Evolutionary conservation across 2,329 filamentous ascomycete species (phyloP), one percentile per base, ranked within the genome.

Genomic region (Cladophialophora chaetospira): DNA sequence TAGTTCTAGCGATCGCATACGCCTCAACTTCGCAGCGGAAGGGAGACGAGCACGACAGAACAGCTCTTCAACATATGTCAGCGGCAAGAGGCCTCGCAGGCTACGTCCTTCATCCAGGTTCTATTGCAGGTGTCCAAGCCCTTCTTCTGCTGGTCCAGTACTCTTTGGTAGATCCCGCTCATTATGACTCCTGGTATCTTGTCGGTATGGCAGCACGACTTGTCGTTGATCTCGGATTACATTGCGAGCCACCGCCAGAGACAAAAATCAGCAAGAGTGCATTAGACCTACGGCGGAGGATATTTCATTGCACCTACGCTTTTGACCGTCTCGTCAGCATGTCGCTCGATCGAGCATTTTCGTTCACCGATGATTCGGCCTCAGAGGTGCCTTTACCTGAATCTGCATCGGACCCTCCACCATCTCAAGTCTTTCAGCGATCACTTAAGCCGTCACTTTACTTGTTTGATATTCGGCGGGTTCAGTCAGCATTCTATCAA

Each of bases 131-230:
- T 65, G 91, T 97, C 13, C 92, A 96, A 70, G 91, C 91, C 0
- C 79, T 97, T 19, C 74, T 97, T 2, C 79, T 97, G 2, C 82
- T 97, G 50, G 91, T 91, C 0, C 86, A 96, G 66, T 97, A 96
- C 71, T 87, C 93, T 2, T 88, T 94, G 77, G 79, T 96, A 47
- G 92, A 97, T 66, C 92, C 93, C 2, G 84, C 87, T 38, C 91
- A 95, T 69, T 97, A 96, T 68, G 91, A 96, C 68, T 91, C 88
- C 66, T 97, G 94, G 92, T 92, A 94, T 63, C 75, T 97, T 60
- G 89, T 97, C 54, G 94, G 93, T 5, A 92, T 94, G 70, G 92
- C 93, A 5, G 89, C 89, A 36, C 85, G 93, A 56, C 89, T 91
- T 4, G 86, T 93, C 68, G 83, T 97, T 19, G 94, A 99, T 73